Evolutionary conservation across 176 grass and related monocot genomes (phyloP), one percentile per base, ranked within the genome.

Genomic region (Zoysia pacifica): DNA sequence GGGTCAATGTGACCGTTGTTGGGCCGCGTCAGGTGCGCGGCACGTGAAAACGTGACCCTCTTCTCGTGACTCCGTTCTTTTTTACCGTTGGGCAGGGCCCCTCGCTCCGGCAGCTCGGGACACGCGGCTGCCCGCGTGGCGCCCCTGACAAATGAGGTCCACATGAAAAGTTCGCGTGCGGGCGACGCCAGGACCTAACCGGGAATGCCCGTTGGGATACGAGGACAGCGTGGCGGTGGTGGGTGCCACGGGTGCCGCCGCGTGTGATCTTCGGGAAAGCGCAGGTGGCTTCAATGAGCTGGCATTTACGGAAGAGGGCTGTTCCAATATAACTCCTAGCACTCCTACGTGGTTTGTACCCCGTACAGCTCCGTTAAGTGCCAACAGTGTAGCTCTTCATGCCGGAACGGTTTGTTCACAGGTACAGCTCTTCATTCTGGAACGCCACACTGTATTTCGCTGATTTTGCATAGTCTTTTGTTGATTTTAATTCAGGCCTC

Each of bases 1-100:
- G 45, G 71, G 91, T 90, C 89, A 86, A 93, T 70, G 87, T 86
- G 92, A 98, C 95, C 95, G 95, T 98, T 98, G 89, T 36, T 16
- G 36, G 56, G 51, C 3, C 48, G 65, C 15, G 83, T 75, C 75
- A 74, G 87, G 70, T 78, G 93, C 86, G 69, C 4, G 15, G 40
- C 90, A 95, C 93, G 87, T 92, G 90, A 92, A 28, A 28, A 28
- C 54, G n/a, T 5, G 36, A 0, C 19, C n/a, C 3, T 47, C 15
- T 2, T 9, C 72, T 43, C 50, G 37, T 52, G 1, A 10, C 55
- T 6, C 55, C 16, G 55, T 20, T 37, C 45, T 70, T 75, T 75
- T 63, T 45, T 74, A 88, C 86, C 81, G 86, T 84, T 84, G 81
- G 48, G 81, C 28, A 28, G 28, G 28, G 28, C 28, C 28, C 28